Base-by-base conservation (phyloP, 2,329 filamentous ascomycete genomes). In the Ploettnerulaceae sp. region DNA sequence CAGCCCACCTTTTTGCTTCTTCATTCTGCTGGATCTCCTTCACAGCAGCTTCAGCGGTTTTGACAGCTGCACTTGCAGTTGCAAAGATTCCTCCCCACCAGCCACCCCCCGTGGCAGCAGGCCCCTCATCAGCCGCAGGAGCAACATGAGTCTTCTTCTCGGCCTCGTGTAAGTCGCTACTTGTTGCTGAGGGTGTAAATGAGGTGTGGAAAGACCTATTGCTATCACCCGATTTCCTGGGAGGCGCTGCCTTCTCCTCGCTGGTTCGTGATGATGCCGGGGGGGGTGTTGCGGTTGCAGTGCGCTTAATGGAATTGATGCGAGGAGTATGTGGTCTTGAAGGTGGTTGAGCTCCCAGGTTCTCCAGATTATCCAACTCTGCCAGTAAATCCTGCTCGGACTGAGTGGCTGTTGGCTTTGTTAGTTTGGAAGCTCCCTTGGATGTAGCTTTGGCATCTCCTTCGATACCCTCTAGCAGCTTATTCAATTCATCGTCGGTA, bases 1-100 rank as follows among this genome's bases (percentile, higher is more conserved):
- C 87, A 1, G 90, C 88, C 89, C 91, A 98, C 66, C 88, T 86
- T 71, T 91, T 90, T 41, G 91, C 93, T 66, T 98, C 93, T 64
- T 97, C 89, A 61, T 95, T 96, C 64, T 93, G 84, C 66, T 95
- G 88, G 37, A 98, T 90, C 67, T 97, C 89, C 65, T 91, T 95
- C 55, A 95, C 90, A 0, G 90, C 85, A 6, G 84, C 88, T 68
- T 96, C 90, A 36, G 93, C 91, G 66, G 91, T 88, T 72, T 94
- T 95, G 69, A 94, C 82, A 20, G 85, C 87, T n/a, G 86, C 84
- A 55, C 61, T 71, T 20, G 71, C 77, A 26, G 89, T 89, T 32
- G 86, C 87, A 60, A 93, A 77, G 42, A 96, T 70, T 17, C 88
- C 84, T 62, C 89, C 89, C 86, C 89, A 95, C 86, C 89, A 94